Evolutionary conservation across 805 yeast genomes (phyloP).

Genomic region (Lachancea thermotolerans): DNA sequence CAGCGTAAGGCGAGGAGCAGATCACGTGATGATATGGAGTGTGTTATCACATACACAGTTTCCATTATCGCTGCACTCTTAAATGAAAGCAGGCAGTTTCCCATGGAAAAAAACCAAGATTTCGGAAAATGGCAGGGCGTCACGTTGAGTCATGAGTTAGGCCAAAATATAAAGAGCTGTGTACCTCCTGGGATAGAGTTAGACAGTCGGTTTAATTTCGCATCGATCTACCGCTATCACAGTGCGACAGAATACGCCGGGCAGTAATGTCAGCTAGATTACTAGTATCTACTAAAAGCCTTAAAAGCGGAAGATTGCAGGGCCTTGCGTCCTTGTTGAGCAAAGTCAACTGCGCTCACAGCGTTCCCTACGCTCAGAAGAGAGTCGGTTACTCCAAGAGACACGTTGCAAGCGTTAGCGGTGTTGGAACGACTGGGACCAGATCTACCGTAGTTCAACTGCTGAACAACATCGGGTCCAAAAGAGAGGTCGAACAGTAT

Average conservation of each 20-base stretch:
- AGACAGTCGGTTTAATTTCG: background rate
- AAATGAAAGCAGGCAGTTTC: background rate
- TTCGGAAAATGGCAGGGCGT: background rate
- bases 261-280: constrained; percentile 22
- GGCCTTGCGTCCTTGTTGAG: constrained; percentile 15
- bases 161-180: background rate
- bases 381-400: constrained; percentile 27
- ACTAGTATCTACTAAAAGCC: constrained; percentile 23
- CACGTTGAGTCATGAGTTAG: background rate
- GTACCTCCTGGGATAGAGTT: background rate
- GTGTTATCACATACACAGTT: too few relatives aligned
- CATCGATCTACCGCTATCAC: too few relatives aligned
- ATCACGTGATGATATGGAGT: too few relatives aligned
- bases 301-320: constrained; percentile 17
- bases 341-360: constrained; percentile 16
- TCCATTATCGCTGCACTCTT: too few relatives aligned
- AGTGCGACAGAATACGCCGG: constrained; percentile 1
- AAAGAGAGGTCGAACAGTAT: constrained; percentile 97
- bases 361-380: constrained; percentile 14
- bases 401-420: constrained; percentile 19
- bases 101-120: background rate
- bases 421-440: constrained; percentile 39
- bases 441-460: constrained; percentile 94
- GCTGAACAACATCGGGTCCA: constrained; percentile 92
- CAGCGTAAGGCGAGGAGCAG: too few relatives aligned